These are phyloP conservation scores for Tillandsia fasciculata DNA, from an alignment of 176 grass and related monocot species.

Conservation along the genomic window DNA sequence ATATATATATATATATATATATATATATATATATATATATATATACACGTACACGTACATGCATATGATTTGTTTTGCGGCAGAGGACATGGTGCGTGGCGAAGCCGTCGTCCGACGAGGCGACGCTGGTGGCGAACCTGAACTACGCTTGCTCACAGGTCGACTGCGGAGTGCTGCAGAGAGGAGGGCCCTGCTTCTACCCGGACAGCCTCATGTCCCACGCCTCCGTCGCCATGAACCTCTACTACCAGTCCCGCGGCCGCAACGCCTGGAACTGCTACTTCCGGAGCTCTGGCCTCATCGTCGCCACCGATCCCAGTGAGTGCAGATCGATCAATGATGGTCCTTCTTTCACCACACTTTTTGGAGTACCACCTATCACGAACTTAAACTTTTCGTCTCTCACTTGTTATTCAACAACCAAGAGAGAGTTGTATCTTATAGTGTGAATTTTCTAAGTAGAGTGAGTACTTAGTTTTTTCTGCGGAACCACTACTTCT, in stretches of 20 bases:
- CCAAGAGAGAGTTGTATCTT: no score
- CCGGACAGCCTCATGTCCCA: slow-evolving; percentile 34
- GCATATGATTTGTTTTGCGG: not conserved
- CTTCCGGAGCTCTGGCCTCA: slow-evolving; percentile 20
- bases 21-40: no score
- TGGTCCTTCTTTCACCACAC: not conserved
- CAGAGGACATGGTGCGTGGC: slow-evolving; percentile 44
- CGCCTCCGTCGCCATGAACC: slow-evolving; percentile 41
- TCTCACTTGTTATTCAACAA: no score
- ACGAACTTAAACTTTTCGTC: no score
- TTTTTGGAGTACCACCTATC: not conserved
- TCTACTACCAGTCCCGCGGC: slow-evolving; percentile 34
- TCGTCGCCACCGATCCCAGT: slow-evolving; percentile 31
- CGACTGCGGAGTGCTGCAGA: slow-evolving; percentile 17
- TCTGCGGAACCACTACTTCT: no score
- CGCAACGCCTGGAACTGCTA: slow-evolving; percentile 30
- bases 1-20: no score
- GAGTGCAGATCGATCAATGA: not conserved
- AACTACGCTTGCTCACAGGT: slow-evolving; percentile 14
- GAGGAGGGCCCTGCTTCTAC: slow-evolving; percentile 22
- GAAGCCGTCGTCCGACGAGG: slow-evolving; percentile 25
- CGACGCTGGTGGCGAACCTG: slow-evolving; percentile 17
- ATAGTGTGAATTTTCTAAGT: no score
- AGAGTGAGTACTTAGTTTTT: no score
- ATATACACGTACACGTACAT: no score